Evolutionary conservation across 768 basidiomycete genomes (phyloP), one percentile per base, ranked within the genome.

Genomic region (Termitomyces sp.): DNA sequence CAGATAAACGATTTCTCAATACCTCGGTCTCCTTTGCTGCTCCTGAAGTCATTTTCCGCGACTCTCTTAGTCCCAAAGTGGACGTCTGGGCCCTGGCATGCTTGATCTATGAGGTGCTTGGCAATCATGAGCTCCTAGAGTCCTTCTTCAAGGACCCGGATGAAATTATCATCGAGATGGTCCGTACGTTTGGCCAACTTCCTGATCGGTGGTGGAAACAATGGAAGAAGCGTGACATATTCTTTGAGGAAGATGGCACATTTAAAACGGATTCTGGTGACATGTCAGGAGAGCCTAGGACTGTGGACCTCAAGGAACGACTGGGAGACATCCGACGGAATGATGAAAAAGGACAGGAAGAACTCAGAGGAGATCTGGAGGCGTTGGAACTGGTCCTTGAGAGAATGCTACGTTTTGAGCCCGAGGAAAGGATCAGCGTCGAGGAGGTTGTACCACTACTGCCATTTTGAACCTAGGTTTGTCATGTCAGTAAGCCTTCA

Each of bases 281-380:
- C 32, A 36, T 40, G 38, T 56, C 49, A 15, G 62, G 45, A 25
- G 58, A 47, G 17, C 25, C 54, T 25, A 58, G 62, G 42, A 59
- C 42, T 25, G 59, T 48, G 11, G 59, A 60, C 32, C 56, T 63
- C 34, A 45, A 58, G 38, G 56, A 63, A 57, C 45, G 56, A 3
- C 14, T 60, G 8, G 48, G 20, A 46, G 42, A 53, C 7, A 60
- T 63, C 12, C 32, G 43, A 2, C 25, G 37, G 12, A 14, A 57
- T 3, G 55, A 57, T n/a, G 36, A 56, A n/a, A 36, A 59, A 32
- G 48, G 62, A 45, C 57, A 49, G 48, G 34, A 9, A 20, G 55
- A 61, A 31, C 56, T 61, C 76, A 76, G 12, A 20, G 45, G 7
- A 45, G 45, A 45, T 45, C 17, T 20, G 17, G 32, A 51, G 49